A percentile compares a stretch with the other conserved stretches of the same genome.
These are phyloP conservation scores for Coffea humblotiana DNA, from an alignment of 305 asterid genomes.

Conservation along the genomic window DNA sequence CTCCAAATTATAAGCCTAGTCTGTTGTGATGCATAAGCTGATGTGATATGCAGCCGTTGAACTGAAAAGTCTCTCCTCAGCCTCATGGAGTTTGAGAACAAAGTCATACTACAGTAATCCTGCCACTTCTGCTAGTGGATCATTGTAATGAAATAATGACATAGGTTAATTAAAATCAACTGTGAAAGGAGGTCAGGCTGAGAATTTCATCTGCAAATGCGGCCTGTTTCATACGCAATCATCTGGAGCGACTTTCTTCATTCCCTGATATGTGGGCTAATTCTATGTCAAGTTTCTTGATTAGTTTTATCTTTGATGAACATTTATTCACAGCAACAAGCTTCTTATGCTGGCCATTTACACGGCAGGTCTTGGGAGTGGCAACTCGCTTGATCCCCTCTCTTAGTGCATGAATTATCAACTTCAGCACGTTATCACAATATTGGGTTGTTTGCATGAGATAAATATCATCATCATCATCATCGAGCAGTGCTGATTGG, in stretches of 20 bases:
- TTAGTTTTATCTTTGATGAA: not conserved
- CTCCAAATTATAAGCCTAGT: not conserved
- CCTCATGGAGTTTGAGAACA: not conserved
- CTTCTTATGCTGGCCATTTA: not conserved
- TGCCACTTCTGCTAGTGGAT: not conserved
- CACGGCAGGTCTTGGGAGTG: not conserved
- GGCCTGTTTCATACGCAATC: not conserved
- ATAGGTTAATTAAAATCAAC: not conserved
- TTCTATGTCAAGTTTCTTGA: not conserved
- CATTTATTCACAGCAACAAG: not conserved
- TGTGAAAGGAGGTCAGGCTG: not conserved
- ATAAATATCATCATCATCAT: not conserved
- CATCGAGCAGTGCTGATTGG: not conserved
- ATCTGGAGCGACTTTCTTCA: not conserved
- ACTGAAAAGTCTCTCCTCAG: not conserved
- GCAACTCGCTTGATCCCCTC: not conserved
- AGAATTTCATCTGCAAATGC: not conserved
- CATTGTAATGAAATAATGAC: not conserved
- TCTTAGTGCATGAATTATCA: not conserved
- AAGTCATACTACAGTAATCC: not conserved
- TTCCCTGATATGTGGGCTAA: not conserved
- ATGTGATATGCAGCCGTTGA: not conserved
- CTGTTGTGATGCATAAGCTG: not conserved
- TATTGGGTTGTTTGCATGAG: no score
- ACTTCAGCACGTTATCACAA: no score